These are phyloP conservation scores for Ceraceosorus bombacis DNA, from an alignment of 1,284 basidiomycete species.

Conservation along the genomic window DNA sequence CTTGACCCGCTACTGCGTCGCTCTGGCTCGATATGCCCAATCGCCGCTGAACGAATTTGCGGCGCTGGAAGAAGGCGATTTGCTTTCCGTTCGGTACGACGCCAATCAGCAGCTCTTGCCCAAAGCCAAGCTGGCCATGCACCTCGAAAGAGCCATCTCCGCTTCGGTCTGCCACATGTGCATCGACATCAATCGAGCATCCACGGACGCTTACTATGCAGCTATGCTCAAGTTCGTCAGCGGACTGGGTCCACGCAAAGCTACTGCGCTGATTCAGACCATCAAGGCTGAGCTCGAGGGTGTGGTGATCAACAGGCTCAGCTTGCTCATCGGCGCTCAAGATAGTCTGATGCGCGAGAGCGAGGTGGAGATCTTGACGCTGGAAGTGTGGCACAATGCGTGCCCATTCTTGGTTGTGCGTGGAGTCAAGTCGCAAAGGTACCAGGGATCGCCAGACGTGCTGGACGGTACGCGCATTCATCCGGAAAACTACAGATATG, in stretches of 20 bases:
- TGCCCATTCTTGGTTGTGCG: conserved; percentile 72
- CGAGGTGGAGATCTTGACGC: conserved; percentile 26
- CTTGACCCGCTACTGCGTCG: conserved; percentile 88
- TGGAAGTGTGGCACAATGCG: conserved; percentile 50
- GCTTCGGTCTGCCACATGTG: conserved; percentile 86
- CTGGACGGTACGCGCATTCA: conserved; percentile 94
- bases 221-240: conserved; percentile 81
- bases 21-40: conserved; percentile 84
- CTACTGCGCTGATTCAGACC: conserved; percentile 64
- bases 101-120: conserved; percentile 72
- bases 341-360: conserved; percentile 22
- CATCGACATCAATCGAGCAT: conserved; percentile 88
- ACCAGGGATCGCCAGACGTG: conserved; percentile 66
- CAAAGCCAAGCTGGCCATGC: conserved; percentile 69
- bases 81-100: conserved; percentile 52
- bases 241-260: conserved; percentile 90
- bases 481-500: conserved; percentile 94
- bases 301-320: conserved; percentile 36
- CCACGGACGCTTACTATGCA: conserved; percentile 77
- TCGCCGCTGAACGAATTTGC: conserved; percentile 62
- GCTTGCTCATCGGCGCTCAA: conserved; percentile 5
- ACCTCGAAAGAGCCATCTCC: conserved; percentile 79
- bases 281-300: conserved; percentile 41
- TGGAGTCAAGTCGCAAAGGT: conserved; percentile 5
- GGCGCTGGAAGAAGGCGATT: conserved; percentile 31